These are phyloP conservation scores for Backusella australiensis DNA, from an alignment of 192 early-diverging fungal genomes.

Conservation along the genomic window DNA sequence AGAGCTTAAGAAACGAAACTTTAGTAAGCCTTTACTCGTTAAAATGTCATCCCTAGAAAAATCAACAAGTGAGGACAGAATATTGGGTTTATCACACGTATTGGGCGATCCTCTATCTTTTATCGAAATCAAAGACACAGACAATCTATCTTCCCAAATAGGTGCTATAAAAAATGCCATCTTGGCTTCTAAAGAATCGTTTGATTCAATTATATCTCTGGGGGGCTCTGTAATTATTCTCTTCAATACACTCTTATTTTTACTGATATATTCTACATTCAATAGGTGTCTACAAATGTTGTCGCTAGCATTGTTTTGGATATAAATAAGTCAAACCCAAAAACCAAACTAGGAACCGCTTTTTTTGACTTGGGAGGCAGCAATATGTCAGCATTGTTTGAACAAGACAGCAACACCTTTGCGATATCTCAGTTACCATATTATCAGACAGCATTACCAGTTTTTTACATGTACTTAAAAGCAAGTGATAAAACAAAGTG, in stretches of 20 bases:
- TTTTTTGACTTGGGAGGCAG: constrained; percentile 20
- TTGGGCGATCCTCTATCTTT: not conserved
- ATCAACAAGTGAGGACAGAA: not conserved
- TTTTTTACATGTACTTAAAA: constrained; percentile 24
- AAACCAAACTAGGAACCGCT: not conserved
- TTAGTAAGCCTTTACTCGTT: constrained; percentile 1
- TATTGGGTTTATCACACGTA: not conserved
- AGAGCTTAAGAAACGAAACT: not conserved
- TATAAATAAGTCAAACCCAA: not conserved
- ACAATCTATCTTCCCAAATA: not conserved
- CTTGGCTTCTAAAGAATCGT: not conserved
- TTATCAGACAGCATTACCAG: constrained; percentile 18
- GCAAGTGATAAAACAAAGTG: constrained; percentile 1
- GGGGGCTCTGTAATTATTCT: constrained; percentile 12
- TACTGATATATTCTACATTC: not conserved
- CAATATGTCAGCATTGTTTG: constrained; percentile 15
- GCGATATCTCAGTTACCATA: constrained; percentile 24
- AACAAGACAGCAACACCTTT: not conserved
- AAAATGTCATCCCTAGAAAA: not conserved
- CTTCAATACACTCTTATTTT: not conserved
- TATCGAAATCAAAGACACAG: not conserved
- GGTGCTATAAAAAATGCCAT: not conserved
- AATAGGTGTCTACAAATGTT: constrained; percentile 2
- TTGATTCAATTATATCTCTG: constrained; percentile 20
- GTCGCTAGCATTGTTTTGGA: not conserved